These are phyloP conservation scores for Dactylellina drechsleri DNA, from an alignment of 2,329 filamentous ascomycete species.

Conservation along the genomic window DNA sequence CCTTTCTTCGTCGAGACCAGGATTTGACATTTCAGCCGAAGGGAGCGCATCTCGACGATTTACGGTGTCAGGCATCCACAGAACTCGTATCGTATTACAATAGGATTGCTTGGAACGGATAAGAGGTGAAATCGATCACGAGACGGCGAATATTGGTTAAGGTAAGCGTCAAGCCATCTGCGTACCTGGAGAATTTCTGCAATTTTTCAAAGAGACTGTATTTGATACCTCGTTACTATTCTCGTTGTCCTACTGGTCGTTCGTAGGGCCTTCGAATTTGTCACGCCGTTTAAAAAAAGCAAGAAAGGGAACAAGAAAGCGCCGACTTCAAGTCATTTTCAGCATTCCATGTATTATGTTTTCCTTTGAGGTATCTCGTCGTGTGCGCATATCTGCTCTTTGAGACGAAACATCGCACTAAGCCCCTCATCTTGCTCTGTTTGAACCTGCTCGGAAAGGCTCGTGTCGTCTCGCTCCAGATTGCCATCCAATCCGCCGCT, in stretches of 20 bases:
- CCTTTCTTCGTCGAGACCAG: constrained; percentile 2
- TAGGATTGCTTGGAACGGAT: constrained; percentile 32
- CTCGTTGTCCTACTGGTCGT: constrained; percentile 42
- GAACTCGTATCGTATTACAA: constrained; percentile 21
- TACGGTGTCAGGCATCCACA: constrained; percentile 27
- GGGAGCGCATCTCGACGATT: constrained; percentile 54
- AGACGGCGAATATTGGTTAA: constrained; percentile 39
- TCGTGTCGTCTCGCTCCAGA: constrained; percentile 8
- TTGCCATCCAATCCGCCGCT: constrained; percentile 48
- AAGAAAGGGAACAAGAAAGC: constrained; percentile 16
- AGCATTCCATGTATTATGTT: constrained; percentile 30
- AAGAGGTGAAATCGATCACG: constrained; percentile 44
- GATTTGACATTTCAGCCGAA: constrained; percentile 54
- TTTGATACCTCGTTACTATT: constrained; percentile 26
- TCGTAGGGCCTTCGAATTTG: constrained; percentile 38
- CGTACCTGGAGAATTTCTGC: not conserved
- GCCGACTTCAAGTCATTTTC: constrained; percentile 17
- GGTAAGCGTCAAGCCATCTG: constrained; percentile 37
- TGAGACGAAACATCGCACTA: constrained; percentile 53
- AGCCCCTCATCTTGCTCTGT: constrained; percentile 29
- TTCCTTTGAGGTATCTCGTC: constrained; percentile 36
- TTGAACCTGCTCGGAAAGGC: constrained; percentile 38
- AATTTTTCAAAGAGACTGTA: not conserved
- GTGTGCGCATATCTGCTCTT: constrained; percentile 41
- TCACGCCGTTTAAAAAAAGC: constrained; percentile 26